phyloP scores from a whole-genome alignment of 1,284 basidiomycete genomes.

The Ceratobasidium sp. region DNA sequence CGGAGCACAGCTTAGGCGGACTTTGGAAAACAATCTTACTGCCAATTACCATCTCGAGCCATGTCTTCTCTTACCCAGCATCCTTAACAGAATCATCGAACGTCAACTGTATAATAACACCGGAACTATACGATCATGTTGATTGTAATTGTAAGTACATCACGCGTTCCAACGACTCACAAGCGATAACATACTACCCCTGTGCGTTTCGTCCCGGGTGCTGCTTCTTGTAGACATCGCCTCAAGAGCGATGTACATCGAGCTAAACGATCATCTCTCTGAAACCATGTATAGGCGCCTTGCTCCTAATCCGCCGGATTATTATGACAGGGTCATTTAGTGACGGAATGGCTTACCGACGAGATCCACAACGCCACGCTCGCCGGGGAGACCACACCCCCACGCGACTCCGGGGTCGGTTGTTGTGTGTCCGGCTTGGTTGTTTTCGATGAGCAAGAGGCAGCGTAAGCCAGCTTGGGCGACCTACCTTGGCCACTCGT shows the following conservation, averaged over 20 bases:
- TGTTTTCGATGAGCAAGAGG: neutral
- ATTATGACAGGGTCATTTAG: neutral
- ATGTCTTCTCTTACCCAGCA: neutral
- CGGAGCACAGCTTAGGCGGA: no score
- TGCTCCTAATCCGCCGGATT: constrained; percentile 9
- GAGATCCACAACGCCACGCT: constrained; percentile 6
- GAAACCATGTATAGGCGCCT: neutral
- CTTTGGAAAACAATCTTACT: no score
- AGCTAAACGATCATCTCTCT: neutral
- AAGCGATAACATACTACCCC: neutral
- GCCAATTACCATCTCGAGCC: no score
- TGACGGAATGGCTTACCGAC: constrained; percentile 5
- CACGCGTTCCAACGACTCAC: neutral
- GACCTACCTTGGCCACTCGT: neutral
- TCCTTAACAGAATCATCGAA: no score
- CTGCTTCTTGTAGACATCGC: constrained; percentile 9
- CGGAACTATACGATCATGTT: neutral
- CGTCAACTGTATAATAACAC: no score
- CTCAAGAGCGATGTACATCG: neutral
- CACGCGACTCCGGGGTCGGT: neutral
- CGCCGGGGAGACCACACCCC: neutral
- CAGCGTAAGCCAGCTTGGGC: constrained; percentile 7
- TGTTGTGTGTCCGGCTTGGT: neutral
- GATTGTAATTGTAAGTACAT: neutral
- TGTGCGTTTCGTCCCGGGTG: neutral